phyloP scores from a whole-genome alignment of 805 yeast genomes.

The Metschnikowia matae region DNA sequence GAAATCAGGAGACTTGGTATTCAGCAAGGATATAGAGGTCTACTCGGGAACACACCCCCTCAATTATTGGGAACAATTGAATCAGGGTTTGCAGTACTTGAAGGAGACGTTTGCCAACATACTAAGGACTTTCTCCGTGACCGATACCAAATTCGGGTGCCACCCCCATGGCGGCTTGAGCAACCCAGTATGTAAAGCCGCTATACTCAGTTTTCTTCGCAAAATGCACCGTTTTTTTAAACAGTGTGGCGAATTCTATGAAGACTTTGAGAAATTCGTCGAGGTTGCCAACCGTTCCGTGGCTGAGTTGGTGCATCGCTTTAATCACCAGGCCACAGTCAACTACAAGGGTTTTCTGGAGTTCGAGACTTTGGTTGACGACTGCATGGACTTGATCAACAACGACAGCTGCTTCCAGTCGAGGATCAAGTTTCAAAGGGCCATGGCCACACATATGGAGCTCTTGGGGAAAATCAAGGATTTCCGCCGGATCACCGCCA shows the following conservation, averaged over 20 bases:
- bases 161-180: constrained; percentile 5
- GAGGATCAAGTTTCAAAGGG: constrained; percentile 12
- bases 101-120: constrained; percentile 7
- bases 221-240: constrained; percentile 8
- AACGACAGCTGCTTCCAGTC: constrained; percentile 12
- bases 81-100: constrained; percentile 5
- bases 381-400: constrained; percentile 11
- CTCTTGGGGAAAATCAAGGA: constrained; percentile 7
- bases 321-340: constrained; percentile 3
- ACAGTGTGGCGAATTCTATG: constrained; percentile 8
- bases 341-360: constrained; percentile 8
- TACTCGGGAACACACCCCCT: constrained; percentile 1
- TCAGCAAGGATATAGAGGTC: constrained; percentile 7
- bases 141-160: background rate
- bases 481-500: constrained; percentile 4
- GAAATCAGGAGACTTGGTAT: constrained; percentile 8
- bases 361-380: constrained; percentile 8
- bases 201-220: constrained; percentile 8
- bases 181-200: constrained; percentile 4
- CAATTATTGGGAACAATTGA: constrained; percentile 5
- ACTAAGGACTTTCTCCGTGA: constrained; percentile 6
- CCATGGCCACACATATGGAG: constrained; percentile 11
- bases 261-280: constrained; percentile 7
- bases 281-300: constrained; percentile 5
- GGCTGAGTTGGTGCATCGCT: constrained; percentile 1